Evolutionary conservation across 768 basidiomycete genomes (phyloP), one percentile per base, ranked within the genome.

Genomic region (Lactarius psammicola): DNA sequence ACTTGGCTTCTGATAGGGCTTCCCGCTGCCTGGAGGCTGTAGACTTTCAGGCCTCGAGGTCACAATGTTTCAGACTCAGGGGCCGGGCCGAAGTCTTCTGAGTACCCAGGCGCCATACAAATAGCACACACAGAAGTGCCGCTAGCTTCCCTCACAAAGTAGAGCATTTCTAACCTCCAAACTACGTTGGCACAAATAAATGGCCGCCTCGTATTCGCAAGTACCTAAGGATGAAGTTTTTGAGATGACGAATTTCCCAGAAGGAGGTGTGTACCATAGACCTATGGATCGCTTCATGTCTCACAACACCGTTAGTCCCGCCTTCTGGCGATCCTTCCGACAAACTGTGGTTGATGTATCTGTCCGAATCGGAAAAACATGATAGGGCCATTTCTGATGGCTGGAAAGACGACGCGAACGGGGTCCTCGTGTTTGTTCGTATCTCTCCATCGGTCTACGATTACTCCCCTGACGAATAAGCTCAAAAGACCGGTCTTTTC

Each of bases 401-500:
- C 13, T 28, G 28, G 28, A 34, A 36, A 23, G 40, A 20, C 1
- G 30, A 30, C 57, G 49, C 49, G 26, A 51, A 51, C 26, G 49
- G 49, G 4, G 26, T 51, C 26, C 49, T 51, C 23, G 49, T 30
- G n/a, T 59, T 56, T 51, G 49, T 51, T 8, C 49, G 49, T 51
- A 23, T 51, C 13, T 15, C 13, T 51, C 15, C 49, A 15, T 51
- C 49, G 13, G 8, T 26, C 11, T 15, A 26, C 49, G 49, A 10
- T 26, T 13, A 2, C 26, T 15, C 49, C n/a, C 2, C 15, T 51
- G 13, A 51, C 15, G 13, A 15, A 51, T 51, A 5, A 26, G 15
- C 26, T 51, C 5, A 15, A 26, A 26, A 72, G 71, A 71, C 71
- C 0, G 71, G 71, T 57, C 61, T 72, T 8, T 71, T 72, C 65